phyloP scores from a whole-genome alignment of 192 early-diverging fungal genomes.

The Chytriomyces sp. region DNA sequence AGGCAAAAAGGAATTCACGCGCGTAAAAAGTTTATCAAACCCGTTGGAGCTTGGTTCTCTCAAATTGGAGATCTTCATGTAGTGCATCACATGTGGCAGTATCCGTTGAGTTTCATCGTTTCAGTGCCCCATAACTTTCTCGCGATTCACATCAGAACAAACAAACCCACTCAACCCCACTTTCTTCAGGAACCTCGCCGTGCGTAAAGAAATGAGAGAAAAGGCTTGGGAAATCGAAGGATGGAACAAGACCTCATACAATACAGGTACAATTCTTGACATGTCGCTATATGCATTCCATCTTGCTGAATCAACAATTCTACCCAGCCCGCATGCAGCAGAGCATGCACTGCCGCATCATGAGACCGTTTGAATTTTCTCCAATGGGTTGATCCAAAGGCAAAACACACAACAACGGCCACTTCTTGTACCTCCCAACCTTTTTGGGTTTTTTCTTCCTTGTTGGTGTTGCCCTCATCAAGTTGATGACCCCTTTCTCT shows the following conservation, averaged over 20 bases:
- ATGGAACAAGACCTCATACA: slow-evolving; percentile 90
- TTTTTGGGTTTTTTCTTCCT: background rate
- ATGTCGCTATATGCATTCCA: background rate
- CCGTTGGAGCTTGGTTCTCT: slow-evolving; percentile 95
- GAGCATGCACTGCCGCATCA: slow-evolving; percentile 79
- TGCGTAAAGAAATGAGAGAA: slow-evolving; percentile 88
- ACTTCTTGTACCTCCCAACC: no score
- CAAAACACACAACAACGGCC: no score
- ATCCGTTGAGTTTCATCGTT: slow-evolving; percentile 63
- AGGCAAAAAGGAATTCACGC: slow-evolving; percentile 87
- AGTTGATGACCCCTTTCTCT: no score
- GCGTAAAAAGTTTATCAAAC: slow-evolving; percentile 83
- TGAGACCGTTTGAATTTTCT: slow-evolving; percentile 77
- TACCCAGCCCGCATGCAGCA: slow-evolving; percentile 75
- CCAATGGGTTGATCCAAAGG: slow-evolving; percentile 50
- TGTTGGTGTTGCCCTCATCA: no score
- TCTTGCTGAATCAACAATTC: background rate
- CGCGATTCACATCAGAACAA: background rate
- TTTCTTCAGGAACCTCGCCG: slow-evolving; percentile 73
- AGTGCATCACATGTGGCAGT: slow-evolving; percentile 93
- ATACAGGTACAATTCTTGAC: slow-evolving; percentile 67
- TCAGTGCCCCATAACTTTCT: background rate
- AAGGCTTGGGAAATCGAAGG: slow-evolving; percentile 92
- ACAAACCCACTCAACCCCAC: background rate
- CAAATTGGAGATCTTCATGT: slow-evolving; percentile 86